These are phyloP conservation scores for Ploettnerulaceae sp. DNA, from an alignment of 2,329 filamentous ascomycete species.

Conservation along the genomic window DNA sequence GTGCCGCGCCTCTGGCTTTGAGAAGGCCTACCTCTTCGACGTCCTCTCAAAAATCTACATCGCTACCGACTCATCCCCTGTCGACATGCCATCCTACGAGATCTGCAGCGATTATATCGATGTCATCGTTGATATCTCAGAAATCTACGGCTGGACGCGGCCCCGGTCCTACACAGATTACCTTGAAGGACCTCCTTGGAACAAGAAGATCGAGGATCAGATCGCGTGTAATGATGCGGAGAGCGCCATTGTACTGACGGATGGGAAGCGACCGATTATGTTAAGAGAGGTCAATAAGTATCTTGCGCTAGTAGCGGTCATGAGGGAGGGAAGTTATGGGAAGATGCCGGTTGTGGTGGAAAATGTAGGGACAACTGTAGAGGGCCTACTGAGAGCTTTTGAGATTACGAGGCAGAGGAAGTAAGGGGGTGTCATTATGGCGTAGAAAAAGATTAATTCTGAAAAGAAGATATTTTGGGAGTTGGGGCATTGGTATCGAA, in stretches of 20 bases:
- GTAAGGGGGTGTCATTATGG: slow-evolving; percentile 4
- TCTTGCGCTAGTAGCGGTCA: slow-evolving; percentile 76
- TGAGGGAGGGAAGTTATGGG: slow-evolving; percentile 79
- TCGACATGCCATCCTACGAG: slow-evolving; percentile 94
- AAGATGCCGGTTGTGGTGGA: slow-evolving; percentile 82
- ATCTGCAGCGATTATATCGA: slow-evolving; percentile 99
- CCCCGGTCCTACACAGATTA: slow-evolving; percentile 49
- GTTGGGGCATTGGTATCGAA: neutral
- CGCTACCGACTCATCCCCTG: slow-evolving; percentile 86
- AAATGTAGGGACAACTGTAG: slow-evolving; percentile 78
- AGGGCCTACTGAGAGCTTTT: slow-evolving; percentile 75
- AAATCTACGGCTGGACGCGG: slow-evolving; percentile 81
- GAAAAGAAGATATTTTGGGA: too few relatives aligned
- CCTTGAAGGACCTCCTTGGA: slow-evolving; percentile 57
- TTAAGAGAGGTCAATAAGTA: slow-evolving; percentile 68
- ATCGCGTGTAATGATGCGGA: slow-evolving; percentile 61
- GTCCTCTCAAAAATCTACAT: slow-evolving; percentile 98
- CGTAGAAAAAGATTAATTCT: too few relatives aligned
- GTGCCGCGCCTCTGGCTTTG: slow-evolving; percentile 88
- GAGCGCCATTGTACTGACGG: slow-evolving; percentile 63
- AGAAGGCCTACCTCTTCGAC: slow-evolving; percentile 97
- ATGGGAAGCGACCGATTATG: slow-evolving; percentile 58
- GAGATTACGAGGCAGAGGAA: slow-evolving; percentile 58
- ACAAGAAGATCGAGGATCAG: slow-evolving; percentile 59
- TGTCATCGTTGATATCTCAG: slow-evolving; percentile 93